Percentiles rank a stretch among this genome's conserved stretches.
Evolutionary conservation across 2,329 filamentous ascomycete species (phyloP).

Genomic region (Sporothrix pseudoabietina): DNA sequence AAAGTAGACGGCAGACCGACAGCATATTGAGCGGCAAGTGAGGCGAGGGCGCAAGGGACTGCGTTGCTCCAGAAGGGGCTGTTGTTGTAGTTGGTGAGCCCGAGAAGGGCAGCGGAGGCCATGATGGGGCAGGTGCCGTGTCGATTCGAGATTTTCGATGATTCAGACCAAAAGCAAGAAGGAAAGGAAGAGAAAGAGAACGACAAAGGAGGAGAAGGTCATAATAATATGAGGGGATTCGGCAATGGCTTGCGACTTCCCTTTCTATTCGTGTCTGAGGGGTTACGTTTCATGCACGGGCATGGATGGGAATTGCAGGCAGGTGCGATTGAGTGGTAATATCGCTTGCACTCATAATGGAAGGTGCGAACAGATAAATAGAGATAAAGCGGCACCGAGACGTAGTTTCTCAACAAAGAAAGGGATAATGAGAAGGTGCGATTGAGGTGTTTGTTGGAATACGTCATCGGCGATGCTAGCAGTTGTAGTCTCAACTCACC

Average conservation of each 20-base stretch:
- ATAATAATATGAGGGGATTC: neutral
- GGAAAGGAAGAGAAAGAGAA: neutral
- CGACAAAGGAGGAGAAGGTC: neutral
- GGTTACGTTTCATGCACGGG: slow-evolving; percentile 27
- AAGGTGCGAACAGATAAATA: neutral
- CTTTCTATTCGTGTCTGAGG: neutral
- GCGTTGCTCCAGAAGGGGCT: slow-evolving; percentile 62
- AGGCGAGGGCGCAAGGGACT: slow-evolving; percentile 62
- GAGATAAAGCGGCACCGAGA: no score
- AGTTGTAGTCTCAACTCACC: neutral
- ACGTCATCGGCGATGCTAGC: slow-evolving; percentile 15
- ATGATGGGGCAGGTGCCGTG: neutral
- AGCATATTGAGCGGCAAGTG: slow-evolving; percentile 64
- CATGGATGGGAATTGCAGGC: slow-evolving; percentile 13
- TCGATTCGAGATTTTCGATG: neutral
- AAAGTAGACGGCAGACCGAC: slow-evolving; percentile 60
- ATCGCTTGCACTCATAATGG: neutral
- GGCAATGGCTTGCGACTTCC: neutral
- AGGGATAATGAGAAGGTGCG: neutral
- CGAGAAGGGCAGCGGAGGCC: slow-evolving; percentile 52
- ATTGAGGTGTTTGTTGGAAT: neutral
- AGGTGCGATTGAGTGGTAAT: neutral
- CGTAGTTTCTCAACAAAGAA: neutral
- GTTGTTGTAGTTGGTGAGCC: slow-evolving; percentile 61
- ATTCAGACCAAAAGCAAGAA: neutral